Percentiles rank a stretch among this genome's conserved stretches.
Conservation (phyloP, 2,329 filamentous ascomycete species). For the Tolypocladium tropicale region DNA sequence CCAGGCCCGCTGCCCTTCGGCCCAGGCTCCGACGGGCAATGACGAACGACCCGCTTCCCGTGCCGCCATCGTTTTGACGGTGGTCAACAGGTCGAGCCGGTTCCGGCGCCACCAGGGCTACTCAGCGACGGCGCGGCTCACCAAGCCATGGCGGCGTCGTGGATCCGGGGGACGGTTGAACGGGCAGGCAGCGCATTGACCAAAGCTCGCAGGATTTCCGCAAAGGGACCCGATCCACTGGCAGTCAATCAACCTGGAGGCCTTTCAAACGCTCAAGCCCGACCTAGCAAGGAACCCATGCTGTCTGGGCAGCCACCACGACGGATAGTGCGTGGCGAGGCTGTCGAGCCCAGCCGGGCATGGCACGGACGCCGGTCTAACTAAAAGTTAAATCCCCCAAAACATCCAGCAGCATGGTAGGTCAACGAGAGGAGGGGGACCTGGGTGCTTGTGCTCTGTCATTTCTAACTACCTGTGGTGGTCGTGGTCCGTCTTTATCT, state of each 20-base stretch:
- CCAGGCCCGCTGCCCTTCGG: neutral
- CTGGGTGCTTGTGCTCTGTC: neutral
- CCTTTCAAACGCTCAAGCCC: neutral
- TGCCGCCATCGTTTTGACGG: neutral
- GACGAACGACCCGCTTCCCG: neutral
- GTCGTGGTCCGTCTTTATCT: neutral
- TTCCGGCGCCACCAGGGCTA: neutral
- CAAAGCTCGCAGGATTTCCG: neutral
- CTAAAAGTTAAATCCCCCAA: neutral
- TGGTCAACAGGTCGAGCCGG: neutral
- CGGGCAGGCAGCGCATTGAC: neutral
- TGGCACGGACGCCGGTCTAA: neutral
- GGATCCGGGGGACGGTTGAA: neutral
- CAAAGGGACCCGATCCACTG: neutral
- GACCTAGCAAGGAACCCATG: neutral
- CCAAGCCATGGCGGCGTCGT: neutral
- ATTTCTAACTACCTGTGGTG: neutral
- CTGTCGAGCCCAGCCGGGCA: neutral
- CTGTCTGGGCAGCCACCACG: neutral
- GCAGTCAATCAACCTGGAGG: neutral
- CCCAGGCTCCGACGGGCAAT: neutral
- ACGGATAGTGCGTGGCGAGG: neutral
- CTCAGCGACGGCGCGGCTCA: no score
- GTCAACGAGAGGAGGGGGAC: neutral
- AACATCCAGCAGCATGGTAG: neutral